These are phyloP conservation scores for Pholiota adiposa DNA, from an alignment of 1,284 basidiomycete genomes.

Conservation along the genomic window DNA sequence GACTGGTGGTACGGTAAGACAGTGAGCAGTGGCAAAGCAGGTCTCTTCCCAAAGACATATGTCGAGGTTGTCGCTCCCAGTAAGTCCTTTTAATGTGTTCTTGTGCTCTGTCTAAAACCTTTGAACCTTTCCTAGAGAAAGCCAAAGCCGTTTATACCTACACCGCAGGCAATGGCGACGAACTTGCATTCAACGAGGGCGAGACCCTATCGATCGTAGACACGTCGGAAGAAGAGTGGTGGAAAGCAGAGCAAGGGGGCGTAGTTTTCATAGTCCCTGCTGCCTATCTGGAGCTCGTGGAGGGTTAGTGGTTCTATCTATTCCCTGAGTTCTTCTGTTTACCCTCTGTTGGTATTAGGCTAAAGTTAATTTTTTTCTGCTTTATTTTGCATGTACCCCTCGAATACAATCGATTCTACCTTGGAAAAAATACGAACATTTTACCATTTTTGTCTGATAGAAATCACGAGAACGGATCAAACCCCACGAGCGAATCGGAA, in stretches of 20 bases:
- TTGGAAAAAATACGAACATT: slow-evolving; percentile 22
- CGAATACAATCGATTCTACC: slow-evolving; percentile 29
- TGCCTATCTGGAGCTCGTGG: slow-evolving; percentile 80
- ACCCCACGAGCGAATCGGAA: background rate
- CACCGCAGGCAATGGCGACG: slow-evolving; percentile 70
- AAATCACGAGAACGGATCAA: slow-evolving; percentile 8
- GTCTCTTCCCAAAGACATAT: slow-evolving; percentile 93
- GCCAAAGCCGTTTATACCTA: slow-evolving; percentile 86
- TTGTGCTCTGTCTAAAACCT: slow-evolving; percentile 16
- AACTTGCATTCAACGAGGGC: slow-evolving; percentile 83
- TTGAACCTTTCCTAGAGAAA: slow-evolving; percentile 43
- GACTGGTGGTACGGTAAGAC: slow-evolving; percentile 97
- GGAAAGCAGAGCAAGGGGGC: slow-evolving; percentile 88
- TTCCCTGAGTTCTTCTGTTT: slow-evolving; percentile 61
- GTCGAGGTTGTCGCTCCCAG: slow-evolving; percentile 73
- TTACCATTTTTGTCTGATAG: slow-evolving; percentile 13
- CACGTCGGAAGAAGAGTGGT: slow-evolving; percentile 85
- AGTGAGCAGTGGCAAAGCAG: slow-evolving; percentile 69
- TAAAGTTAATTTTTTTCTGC: slow-evolving; percentile 60
- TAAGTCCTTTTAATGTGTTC: slow-evolving; percentile 41
- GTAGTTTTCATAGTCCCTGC: slow-evolving; percentile 88
- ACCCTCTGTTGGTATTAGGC: slow-evolving; percentile 59
- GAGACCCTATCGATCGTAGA: slow-evolving; percentile 82
- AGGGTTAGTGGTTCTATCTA: slow-evolving; percentile 77
- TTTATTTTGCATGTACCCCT: slow-evolving; percentile 46